Evolutionary conservation across 192 early-diverging fungal genomes (phyloP).

Genomic region (Gigaspora rosea): DNA sequence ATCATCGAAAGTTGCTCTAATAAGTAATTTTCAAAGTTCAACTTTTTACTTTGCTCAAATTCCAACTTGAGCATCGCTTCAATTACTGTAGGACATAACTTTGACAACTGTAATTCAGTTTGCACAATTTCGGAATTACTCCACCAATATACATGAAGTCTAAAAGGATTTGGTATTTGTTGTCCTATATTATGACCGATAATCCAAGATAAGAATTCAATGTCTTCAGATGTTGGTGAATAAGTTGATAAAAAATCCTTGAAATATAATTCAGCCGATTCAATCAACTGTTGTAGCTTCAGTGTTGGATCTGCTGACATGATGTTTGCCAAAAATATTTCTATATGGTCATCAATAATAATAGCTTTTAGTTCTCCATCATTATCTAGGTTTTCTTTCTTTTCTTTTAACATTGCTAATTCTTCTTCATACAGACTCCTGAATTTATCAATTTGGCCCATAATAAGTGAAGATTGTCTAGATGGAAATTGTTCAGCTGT

Average conservation of each 20-base stretch:
- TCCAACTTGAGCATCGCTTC: not conserved
- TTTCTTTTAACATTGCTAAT: slow-evolving; percentile 2
- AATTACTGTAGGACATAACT: not conserved
- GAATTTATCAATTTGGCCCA: slow-evolving; percentile 24
- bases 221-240: not conserved
- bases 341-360: not conserved
- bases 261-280: slow-evolving; percentile 22
- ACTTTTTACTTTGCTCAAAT: not conserved
- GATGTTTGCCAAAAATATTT: slow-evolving; percentile 1
- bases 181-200: slow-evolving; percentile 3
- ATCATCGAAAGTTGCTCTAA: not conserved
- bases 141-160: not conserved
- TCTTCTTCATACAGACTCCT: slow-evolving; percentile 19
- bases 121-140: not conserved
- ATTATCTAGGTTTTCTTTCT: slow-evolving; percentile 16
- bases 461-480: no score
- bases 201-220: not conserved
- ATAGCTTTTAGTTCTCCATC: slow-evolving; percentile 10
- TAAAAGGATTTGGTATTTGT: slow-evolving; percentile 19
- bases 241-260: slow-evolving; percentile 21
- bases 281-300: not conserved
- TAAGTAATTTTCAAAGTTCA: not conserved
- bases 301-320: not conserved
- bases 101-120: not conserved
- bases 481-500: no score